Evolutionary conservation across 306 rosid species (phyloP), one percentile per base, ranked within the genome.

Genomic region (Mucuna pruriens): DNA sequence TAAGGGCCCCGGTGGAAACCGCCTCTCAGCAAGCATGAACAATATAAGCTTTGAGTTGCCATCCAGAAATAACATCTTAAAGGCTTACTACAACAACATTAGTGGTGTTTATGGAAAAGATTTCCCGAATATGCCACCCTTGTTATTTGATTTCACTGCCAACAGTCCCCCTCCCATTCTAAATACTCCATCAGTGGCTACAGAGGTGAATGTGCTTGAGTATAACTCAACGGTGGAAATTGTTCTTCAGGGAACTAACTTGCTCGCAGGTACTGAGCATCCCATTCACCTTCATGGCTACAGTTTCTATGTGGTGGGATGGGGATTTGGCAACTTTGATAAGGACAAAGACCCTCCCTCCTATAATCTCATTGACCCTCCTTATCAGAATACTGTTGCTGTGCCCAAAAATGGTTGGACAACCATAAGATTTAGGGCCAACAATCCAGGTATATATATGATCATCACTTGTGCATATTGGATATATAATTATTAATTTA

Each of bases 291-390:
- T 90, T 0, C 91, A 90, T 79, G 94, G 94, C 1, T 19, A 44
- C n/a, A 82, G 83, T 22, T 90, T 90, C 45, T 85, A 76, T 44
- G 84, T 88, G 0, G 88, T 90, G 6, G 94, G 94, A 11, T 70
- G 68, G 77, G 94, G 92, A 39, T 84, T 84, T 82, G 94, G 94
- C 36, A 90, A 88, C 72, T 90, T 88, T 31, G 78, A 90, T 45
- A 49, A 69, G 55, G 48, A 60, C 13, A 89, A 72, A 36, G 91
- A 90, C 11, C 88, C 85, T n/a, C 11, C 65, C 64, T 39, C 11
- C 0, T 90, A 83, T 20, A 90, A 88, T 77, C 87, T 89, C 2
- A 58, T 88, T 52, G 92, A 90, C 49, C 94, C 92, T 81, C 89
- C 91, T 9, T 79, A 33, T 10, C 74, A 65, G 74, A 90, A 90